phyloP scores from a whole-genome alignment of 768 basidiomycete species.

The Cystoderma amianthinum region DNA sequence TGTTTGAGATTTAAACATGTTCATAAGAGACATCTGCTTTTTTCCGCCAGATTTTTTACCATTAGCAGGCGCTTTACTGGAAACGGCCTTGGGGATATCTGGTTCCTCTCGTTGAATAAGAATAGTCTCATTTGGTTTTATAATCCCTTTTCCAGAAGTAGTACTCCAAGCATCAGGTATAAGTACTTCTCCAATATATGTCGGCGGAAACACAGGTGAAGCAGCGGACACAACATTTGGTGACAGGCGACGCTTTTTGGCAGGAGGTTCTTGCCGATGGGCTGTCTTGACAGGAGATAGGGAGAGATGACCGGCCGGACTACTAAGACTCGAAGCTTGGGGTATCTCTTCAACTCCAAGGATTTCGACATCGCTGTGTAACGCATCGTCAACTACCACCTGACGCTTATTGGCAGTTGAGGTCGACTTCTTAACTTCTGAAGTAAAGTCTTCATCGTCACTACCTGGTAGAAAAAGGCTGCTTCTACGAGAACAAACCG shows the following conservation, averaged over 20 bases:
- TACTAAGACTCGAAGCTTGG: conserved; percentile 34
- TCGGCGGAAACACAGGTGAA: conserved; percentile 16
- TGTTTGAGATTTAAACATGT: conserved; percentile 59
- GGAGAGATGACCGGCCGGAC: conserved; percentile 7
- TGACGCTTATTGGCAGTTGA: neutral
- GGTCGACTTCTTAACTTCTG: neutral
- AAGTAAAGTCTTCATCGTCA: conserved; percentile 19
- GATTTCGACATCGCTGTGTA: conserved; percentile 27
- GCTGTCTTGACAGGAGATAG: conserved; percentile 5
- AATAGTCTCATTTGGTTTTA: conserved; percentile 57
- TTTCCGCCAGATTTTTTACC: conserved; percentile 37
- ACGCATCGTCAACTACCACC: conserved; percentile 6
- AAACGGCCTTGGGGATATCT: conserved; percentile 21
- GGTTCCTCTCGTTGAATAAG: conserved; percentile 47
- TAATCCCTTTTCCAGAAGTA: conserved; percentile 64
- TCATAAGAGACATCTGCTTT: conserved; percentile 59
- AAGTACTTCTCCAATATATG: conserved; percentile 62
- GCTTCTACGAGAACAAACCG: conserved; percentile 1
- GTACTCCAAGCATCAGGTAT: conserved; percentile 77
- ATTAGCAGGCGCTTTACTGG: conserved; percentile 21
- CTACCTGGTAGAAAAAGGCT: conserved; percentile 27
- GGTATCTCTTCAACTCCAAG: conserved; percentile 22
- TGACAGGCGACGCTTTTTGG: conserved; percentile 49
- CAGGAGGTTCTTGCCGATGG: conserved; percentile 4
- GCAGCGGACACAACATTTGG: conserved; percentile 11